A percentile compares a stretch with the other conserved stretches of the same genome.
These are phyloP conservation scores for Pyrrhoderma noxium DNA, from an alignment of 1,284 basidiomycete species.

Conservation along the genomic window DNA sequence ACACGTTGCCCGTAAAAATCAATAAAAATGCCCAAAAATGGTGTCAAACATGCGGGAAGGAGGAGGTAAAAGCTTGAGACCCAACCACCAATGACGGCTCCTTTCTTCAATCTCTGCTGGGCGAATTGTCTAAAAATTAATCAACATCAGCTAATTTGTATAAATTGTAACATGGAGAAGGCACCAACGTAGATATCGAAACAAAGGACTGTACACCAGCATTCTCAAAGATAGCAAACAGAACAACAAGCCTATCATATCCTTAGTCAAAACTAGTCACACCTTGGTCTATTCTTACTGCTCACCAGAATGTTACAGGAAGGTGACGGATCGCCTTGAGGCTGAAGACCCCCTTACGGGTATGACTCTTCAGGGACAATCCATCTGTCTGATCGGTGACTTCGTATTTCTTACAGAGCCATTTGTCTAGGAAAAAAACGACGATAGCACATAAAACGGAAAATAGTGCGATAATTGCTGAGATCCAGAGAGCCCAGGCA, in stretches of 20 bases:
- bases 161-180: neutral
- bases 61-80: constrained; percentile 42
- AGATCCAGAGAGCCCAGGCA: constrained; percentile 39
- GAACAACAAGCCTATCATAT: constrained; percentile 30
- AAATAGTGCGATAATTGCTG: constrained; percentile 33
- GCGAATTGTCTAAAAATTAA: constrained; percentile 30
- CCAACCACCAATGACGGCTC: constrained; percentile 41
- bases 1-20: constrained; percentile 37
- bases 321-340: constrained; percentile 31
- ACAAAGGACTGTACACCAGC: constrained; percentile 40
- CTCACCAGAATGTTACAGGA: constrained; percentile 32
- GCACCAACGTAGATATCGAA: constrained; percentile 39
- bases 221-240: constrained; percentile 38
- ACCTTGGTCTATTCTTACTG: neutral
- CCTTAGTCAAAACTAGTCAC: neutral
- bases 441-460: constrained; percentile 34
- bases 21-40: constrained; percentile 38
- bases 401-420: constrained; percentile 31
- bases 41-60: constrained; percentile 36
- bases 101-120: constrained; percentile 38
- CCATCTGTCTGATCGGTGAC: constrained; percentile 35
- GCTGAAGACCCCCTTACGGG: constrained; percentile 29
- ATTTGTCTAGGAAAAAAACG: constrained; percentile 35
- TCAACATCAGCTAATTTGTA: neutral
- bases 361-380: constrained; percentile 25